phyloP scores from a whole-genome alignment of 805 yeast genomes.

The Ogataea pini region DNA sequence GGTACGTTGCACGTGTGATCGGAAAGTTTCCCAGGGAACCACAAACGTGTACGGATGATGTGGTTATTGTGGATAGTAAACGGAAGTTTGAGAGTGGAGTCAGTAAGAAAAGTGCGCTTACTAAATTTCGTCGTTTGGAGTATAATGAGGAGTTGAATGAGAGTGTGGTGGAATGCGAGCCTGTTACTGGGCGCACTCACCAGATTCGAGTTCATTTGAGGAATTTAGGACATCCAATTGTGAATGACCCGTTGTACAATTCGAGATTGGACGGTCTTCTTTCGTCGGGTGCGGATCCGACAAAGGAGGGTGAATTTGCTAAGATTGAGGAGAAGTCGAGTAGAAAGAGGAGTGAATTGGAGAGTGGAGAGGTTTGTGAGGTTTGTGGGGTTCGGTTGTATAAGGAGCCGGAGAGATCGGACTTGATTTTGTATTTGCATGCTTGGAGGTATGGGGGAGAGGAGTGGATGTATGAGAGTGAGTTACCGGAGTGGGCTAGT shows the following conservation, averaged over 20 bases:
- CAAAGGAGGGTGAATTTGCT: conserved; percentile 12
- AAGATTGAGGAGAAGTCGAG: conserved; percentile 13
- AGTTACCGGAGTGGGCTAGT: conserved; percentile 50
- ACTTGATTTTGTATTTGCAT: conserved; percentile 47
- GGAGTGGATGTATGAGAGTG: conserved; percentile 42
- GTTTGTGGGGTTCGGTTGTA: conserved; percentile 39
- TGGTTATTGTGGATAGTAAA: conserved; percentile 34
- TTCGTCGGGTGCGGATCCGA: conserved; percentile 12
- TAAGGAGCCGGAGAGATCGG: conserved; percentile 31
- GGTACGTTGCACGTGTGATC: conserved; percentile 46
- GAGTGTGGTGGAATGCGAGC: conserved; percentile 49
- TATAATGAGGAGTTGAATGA: conserved; percentile 35
- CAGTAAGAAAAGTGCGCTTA: conserved; percentile 23
- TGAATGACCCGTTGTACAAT: conserved; percentile 37
- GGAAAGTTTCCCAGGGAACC: conserved; percentile 43
- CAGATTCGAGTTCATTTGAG: conserved; percentile 58
- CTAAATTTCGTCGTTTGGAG: conserved; percentile 28
- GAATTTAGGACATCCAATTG: conserved; percentile 42
- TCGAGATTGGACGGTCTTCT: conserved; percentile 15
- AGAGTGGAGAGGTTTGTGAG: conserved; percentile 31
- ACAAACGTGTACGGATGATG: conserved; percentile 40
- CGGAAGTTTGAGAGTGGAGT: conserved; percentile 29
- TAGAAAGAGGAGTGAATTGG: conserved; percentile 22
- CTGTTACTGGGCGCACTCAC: conserved; percentile 56
- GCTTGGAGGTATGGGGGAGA: conserved; percentile 42